A percentile compares a stretch with the other conserved stretches of the same genome.
These are phyloP conservation scores for Coemansia sp. DNA, from an alignment of 192 early-diverging fungal genomes.

Conservation along the genomic window DNA sequence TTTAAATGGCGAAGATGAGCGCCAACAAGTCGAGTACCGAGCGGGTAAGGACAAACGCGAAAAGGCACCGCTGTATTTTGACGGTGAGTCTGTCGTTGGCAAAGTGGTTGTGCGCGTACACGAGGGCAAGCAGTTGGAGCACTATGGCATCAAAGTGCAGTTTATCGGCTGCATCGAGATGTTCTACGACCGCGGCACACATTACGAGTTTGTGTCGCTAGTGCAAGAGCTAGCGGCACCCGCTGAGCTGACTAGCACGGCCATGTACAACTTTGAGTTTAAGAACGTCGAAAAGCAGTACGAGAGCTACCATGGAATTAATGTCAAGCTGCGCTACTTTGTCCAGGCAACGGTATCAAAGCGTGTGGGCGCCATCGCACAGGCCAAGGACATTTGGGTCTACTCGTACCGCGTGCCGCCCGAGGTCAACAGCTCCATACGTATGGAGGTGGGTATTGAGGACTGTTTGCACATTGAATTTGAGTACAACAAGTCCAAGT, in stretches of 20 bases:
- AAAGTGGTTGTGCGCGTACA: conserved; percentile 66
- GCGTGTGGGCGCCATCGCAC: conserved; percentile 84
- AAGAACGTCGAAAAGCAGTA: conserved; percentile 99
- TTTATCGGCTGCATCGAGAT: conserved; percentile 98
- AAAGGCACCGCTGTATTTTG: conserved; percentile 93
- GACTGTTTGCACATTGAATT: conserved; percentile 99
- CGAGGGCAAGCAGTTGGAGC: conserved; percentile 95
- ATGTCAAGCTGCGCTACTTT: conserved; percentile 98
- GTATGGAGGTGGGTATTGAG: conserved; percentile 99
- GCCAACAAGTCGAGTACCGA: conserved; percentile 93
- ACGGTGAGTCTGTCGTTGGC: conserved; percentile 91
- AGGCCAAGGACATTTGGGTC: conserved; percentile 98
- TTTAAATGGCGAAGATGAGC: conserved; percentile 81
- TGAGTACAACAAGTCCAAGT: conserved; percentile 99
- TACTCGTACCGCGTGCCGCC: conserved; percentile 93
- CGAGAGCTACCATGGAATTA: conserved; percentile 97
- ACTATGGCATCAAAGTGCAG: conserved; percentile 98
- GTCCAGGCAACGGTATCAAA: conserved; percentile 88
- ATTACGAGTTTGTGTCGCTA: conserved; percentile 92
- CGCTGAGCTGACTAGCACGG: conserved; percentile 81
- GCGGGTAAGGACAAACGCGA: conserved; percentile 91
- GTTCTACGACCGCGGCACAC: conserved; percentile 93
- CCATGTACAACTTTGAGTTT: conserved; percentile 94
- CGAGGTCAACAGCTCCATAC: conserved; percentile 87
- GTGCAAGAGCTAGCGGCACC: conserved; percentile 94